Percentiles rank a stretch among this genome's conserved stretches.
phyloP scores from a whole-genome alignment of 2,329 filamentous ascomycete genomes.

The Zymoseptoria brevis region DNA sequence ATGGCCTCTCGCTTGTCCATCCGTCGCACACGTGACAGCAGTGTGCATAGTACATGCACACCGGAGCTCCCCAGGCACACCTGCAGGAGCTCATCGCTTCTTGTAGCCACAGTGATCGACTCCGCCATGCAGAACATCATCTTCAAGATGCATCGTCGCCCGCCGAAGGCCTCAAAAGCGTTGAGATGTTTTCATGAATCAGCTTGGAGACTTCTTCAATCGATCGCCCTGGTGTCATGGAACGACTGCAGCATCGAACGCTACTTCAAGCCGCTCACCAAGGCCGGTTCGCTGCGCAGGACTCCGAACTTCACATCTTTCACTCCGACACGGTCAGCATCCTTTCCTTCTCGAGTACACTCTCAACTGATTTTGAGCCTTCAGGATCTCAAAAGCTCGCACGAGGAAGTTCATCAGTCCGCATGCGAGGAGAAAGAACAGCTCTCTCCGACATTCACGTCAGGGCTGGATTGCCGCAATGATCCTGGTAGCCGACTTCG shows the following conservation, averaged over 20 bases:
- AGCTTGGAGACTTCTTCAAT: too few species aligned
- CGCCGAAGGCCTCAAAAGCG: too few species aligned
- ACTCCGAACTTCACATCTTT: not conserved
- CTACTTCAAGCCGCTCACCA: not conserved
- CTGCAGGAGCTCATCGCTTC: too few species aligned
- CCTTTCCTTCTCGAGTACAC: not conserved
- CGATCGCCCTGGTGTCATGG: not conserved
- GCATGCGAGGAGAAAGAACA: not conserved
- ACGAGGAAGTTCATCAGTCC: not conserved
- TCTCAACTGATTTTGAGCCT: not conserved
- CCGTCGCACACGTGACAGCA: too few species aligned
- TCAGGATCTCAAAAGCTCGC: not conserved
- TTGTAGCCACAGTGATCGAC: too few species aligned
- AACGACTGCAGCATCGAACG: not conserved
- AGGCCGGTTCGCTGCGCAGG: not conserved
- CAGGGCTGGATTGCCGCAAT: not conserved
- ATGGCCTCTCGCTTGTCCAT: too few species aligned
- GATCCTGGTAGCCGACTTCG: not conserved
- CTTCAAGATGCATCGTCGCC: too few species aligned
- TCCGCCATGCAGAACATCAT: too few species aligned
- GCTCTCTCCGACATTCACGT: not conserved
- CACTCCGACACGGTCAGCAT: not conserved
- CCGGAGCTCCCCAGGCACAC: too few species aligned
- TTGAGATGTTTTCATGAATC: too few species aligned
- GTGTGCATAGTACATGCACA: too few species aligned